Percentiles rank a stretch among this genome's conserved stretches.
Conservation (phyloP, 495 filamentous ascomycete species). For the Penicillium canescens region DNA sequence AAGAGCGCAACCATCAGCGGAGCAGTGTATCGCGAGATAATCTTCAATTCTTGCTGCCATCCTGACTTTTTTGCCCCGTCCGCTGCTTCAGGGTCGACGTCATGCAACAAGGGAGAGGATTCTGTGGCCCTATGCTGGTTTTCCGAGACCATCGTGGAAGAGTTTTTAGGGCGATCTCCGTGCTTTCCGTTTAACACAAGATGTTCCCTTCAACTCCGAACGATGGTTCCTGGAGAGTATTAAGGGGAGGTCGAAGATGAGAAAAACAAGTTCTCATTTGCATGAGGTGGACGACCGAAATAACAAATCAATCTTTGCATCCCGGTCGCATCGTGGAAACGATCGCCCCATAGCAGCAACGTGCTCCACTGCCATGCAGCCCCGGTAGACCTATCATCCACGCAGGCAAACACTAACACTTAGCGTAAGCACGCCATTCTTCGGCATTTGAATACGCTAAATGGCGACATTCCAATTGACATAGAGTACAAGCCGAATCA, state of each 20-base stretch:
- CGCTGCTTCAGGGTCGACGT: slow-evolving; percentile 3
- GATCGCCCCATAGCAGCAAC: neutral
- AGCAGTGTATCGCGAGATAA: slow-evolving; percentile 51
- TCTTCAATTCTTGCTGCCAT: slow-evolving; percentile 15
- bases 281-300: neutral
- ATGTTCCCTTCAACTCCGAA: neutral
- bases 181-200: neutral
- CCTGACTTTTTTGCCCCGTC: slow-evolving; percentile 1
- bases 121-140: neutral
- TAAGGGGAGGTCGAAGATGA: neutral
- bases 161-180: neutral
- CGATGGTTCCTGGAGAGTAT: neutral
- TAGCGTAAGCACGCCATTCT: no score
- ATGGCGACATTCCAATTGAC: no score
- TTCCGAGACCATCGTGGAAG: neutral
- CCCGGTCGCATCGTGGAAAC: neutral
- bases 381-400: neutral
- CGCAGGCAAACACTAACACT: no score
- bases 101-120: slow-evolving; percentile 2
- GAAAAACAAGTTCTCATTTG: neutral
- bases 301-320: slow-evolving; percentile 4
- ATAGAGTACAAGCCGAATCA: no score
- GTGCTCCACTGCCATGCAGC: neutral
- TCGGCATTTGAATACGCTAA: no score
- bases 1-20: slow-evolving; percentile 69